Evolutionary conservation across 108 stramenopile species (phyloP).

Genomic region (Epithemia pelagica): DNA sequence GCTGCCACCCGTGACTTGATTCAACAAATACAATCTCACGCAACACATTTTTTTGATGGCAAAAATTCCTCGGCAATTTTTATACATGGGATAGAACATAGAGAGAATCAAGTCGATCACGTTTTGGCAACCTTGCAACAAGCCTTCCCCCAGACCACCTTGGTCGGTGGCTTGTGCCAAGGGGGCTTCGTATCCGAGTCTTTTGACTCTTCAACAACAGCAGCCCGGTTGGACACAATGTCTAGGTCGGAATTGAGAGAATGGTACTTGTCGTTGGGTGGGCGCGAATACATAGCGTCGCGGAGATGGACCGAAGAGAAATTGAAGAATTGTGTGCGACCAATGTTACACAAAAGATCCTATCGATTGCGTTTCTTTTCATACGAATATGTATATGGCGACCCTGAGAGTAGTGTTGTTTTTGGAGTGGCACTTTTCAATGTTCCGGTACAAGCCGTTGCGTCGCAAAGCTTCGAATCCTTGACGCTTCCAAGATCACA

Average conservation of each 20-base stretch:
- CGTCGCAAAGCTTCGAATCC: constrained; percentile 42
- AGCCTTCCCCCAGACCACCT: constrained; percentile 23
- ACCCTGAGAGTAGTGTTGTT: constrained; percentile 13
- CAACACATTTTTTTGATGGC: neutral
- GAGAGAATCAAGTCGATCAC: constrained; percentile 10
- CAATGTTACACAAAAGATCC: constrained; percentile 2
- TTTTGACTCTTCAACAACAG: neutral
- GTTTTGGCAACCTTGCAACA: constrained; percentile 24
- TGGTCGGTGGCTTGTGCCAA: constrained; percentile 46
- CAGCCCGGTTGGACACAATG: neutral
- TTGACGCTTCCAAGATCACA: constrained; percentile 8
- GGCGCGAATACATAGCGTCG: neutral
- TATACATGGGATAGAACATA: constrained; percentile 36
- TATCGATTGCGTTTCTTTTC: neutral
- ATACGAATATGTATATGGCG: too few species aligned
- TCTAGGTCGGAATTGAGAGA: neutral
- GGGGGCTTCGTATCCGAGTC: constrained; percentile 26
- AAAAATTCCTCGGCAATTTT: constrained; percentile 7
- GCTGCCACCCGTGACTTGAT: too few species aligned
- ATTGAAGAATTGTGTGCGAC: constrained; percentile 17
- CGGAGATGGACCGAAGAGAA: constrained; percentile 16
- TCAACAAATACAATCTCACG: neutral
- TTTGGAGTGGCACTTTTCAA: constrained; percentile 45
- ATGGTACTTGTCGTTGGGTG: neutral
- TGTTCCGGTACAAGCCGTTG: constrained; percentile 29